Evolutionary conservation across 139 green algal species (phyloP), one percentile per base, ranked within the genome.

Genomic region (Pseudopediastrum boryanum): DNA sequence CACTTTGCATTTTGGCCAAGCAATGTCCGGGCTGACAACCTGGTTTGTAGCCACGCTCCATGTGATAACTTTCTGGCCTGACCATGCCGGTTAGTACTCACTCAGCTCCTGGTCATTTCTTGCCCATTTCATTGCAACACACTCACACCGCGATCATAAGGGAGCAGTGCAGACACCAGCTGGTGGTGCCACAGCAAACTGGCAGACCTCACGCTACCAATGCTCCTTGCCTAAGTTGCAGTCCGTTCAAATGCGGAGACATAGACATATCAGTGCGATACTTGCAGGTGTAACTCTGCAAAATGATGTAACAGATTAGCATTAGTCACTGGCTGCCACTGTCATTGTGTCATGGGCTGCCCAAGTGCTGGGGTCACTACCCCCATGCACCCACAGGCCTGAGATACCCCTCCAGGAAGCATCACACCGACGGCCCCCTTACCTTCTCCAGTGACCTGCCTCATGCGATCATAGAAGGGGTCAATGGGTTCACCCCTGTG

Each of bases 381-480:
- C 16, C 21, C 16, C 21, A 16, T 21, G 16, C 33, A 77, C 70
- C 33, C 23, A 35, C 48, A 77, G 36, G 33, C 70, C 70, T 77
- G 70, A 25, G 48, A 8, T 50, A 43, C 13, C 1, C 25, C 27
- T 31, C 25, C 35, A 58, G 48, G 48, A 21, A 16, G 21, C 19
- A 16, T n/a, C 48, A 58, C 48, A 58, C 48, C 19, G 48, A n/a
- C 48, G 48, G 16, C 19, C 48, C 21, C 16, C 66, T 61, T 12
- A 75, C 77, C 77, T 73, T 29, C 27, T 56, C n/a, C 41, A 85
- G 62, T 42, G n/a, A 77, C 36, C 19, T 13, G 10, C 2, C 10
- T 33, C 44, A 81, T 85, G 61, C 42, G 75, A 8, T 73, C 13
- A 12, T 31, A 71, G 51, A 66, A 41, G 21, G 31, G 52, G 16